phyloP scores from a whole-genome alignment of 2,329 filamentous ascomycete species.

The Paradendryphiella salina region DNA sequence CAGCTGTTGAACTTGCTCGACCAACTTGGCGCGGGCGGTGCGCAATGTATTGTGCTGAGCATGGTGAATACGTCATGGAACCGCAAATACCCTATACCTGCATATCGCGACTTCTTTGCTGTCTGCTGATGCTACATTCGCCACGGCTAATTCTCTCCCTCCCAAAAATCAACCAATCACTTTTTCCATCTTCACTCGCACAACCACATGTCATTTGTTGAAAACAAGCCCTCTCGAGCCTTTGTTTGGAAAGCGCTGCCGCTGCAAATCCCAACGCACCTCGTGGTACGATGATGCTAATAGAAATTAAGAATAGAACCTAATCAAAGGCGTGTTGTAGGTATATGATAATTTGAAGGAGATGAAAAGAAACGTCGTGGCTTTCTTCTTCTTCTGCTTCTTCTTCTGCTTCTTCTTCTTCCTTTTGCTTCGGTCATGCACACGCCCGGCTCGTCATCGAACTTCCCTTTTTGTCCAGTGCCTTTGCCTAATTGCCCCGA shows the following conservation, averaged over 20 bases:
- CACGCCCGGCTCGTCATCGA: slow-evolving; percentile 1
- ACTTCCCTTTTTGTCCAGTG: neutral
- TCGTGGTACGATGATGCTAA: neutral
- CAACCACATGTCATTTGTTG: neutral
- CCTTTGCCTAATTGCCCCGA: neutral
- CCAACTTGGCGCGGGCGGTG: too few species aligned
- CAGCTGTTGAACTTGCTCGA: neutral
- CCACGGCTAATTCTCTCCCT: too few species aligned
- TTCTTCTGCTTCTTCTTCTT: neutral
- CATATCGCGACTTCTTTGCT: neutral
- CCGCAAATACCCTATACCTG: too few species aligned
- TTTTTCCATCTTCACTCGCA: too few species aligned
- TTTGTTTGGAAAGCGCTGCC: neutral
- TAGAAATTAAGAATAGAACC: slow-evolving; percentile 9
- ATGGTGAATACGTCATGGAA: too few species aligned
- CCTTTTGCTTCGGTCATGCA: neutral
- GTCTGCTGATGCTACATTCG: neutral
- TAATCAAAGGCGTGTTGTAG: neutral
- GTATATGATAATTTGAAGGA: neutral
- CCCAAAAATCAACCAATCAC: too few species aligned
- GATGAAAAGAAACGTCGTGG: neutral
- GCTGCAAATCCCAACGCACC: neutral
- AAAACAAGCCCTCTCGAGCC: neutral
- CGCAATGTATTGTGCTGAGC: too few species aligned
- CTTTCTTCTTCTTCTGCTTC: neutral